These are phyloP conservation scores for Oxytropis ochrocephala DNA, from an alignment of 306 rosid species.

Conservation along the genomic window DNA sequence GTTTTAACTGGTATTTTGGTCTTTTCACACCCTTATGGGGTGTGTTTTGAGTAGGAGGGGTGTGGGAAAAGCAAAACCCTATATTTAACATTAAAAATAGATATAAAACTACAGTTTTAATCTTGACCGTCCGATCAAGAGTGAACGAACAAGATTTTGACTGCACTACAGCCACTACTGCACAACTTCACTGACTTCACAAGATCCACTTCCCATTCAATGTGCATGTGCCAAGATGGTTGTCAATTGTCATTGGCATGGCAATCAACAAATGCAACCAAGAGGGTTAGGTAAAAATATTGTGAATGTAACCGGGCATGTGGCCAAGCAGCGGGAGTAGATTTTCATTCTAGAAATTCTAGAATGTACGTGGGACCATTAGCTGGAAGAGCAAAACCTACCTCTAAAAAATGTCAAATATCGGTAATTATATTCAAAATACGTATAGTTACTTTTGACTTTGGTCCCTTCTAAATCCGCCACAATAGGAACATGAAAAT, in stretches of 20 bases:
- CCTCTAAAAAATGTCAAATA: neutral
- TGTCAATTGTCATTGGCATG: neutral
- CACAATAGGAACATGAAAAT: neutral
- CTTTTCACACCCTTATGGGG: too few species aligned
- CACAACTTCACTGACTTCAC: too few species aligned
- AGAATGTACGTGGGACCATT: neutral
- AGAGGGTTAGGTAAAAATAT: constrained; percentile 4
- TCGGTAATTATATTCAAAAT: neutral
- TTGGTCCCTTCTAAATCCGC: neutral
- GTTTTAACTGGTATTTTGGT: too few species aligned
- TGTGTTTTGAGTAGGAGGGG: too few species aligned
- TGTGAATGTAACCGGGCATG: neutral
- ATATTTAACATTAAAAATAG: too few species aligned
- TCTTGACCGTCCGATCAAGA: too few species aligned
- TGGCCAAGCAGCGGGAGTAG: neutral
- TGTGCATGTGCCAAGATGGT: neutral
- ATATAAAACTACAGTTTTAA: too few species aligned
- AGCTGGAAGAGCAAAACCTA: neutral
- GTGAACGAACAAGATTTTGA: too few species aligned
- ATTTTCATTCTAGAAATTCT: constrained; percentile 2
- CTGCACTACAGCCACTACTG: too few species aligned
- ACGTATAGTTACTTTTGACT: neutral
- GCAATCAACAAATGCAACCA: neutral
- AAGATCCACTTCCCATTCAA: too few species aligned
- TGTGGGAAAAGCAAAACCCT: too few species aligned